Base-by-base conservation (phyloP, 257 asterid species). In the Fraxinus cuspidata region DNA sequence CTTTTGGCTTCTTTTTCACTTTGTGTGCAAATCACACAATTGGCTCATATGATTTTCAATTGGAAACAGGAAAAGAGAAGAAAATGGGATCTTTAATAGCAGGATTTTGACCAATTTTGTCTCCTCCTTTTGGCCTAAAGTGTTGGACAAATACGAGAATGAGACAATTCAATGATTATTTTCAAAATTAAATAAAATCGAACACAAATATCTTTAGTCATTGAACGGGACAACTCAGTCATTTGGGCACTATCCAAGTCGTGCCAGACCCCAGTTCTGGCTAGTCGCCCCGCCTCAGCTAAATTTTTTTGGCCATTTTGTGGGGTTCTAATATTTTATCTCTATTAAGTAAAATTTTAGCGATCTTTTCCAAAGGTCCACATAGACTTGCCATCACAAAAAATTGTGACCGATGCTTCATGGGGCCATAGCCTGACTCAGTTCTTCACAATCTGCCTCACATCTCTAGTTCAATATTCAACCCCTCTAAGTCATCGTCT, bases 71-170 rank as follows among this genome's bases (percentile, higher is more conserved):
- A 63, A 63, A 63, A 25, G 69, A 25, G 35, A 63, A 25, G 34
- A 63, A 63, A 27, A 25, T 63, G 18, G 69, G 69, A 63, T 27
- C 69, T 63, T 63, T 63, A 63, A 27, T 12, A 12, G 35, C 69
- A 63, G 27, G 69, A 63, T 63, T 63, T 63, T 63, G 69, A 63
- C 69, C 69, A 27, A 63, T 63, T 63, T 63, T 63, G 69, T 63
- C 69, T 34, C 69, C 34, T 63, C 34, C 69, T 11, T 63, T 63
- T 63, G 69, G 69, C 69, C 16, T 56, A 1, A 63, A 27, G 19
- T 11, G 34, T 9, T 63, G 69, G 19, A 3, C 12, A 63, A 12
- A 63, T 63, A 27, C 28, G 34, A 63, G 69, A 58, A 7, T 10
- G 69, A 23, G 69, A 25, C 69, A 63, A 63, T 63, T 63, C 69